Base-by-base conservation (phyloP, 2,329 filamentous ascomycete species). In the Aspergillus candidus region DNA sequence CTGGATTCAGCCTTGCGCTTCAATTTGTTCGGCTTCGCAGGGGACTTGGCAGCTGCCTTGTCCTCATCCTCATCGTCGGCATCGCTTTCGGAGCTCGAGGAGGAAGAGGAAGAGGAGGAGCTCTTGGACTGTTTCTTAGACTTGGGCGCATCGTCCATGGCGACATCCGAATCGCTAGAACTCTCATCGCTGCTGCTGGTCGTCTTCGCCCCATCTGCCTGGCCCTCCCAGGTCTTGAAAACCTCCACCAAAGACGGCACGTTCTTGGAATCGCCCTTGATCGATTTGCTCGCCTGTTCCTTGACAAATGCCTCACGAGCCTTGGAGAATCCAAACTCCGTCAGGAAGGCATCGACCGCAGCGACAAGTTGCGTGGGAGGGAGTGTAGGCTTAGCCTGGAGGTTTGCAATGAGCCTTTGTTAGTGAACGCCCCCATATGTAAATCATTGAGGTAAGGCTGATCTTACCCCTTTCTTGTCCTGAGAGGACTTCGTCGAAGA, bases 321-420 rank as follows among this genome's bases (percentile, higher is more conserved):
- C 46, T 73, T 72, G 38, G 73, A 65, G 56, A 86, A 84, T n/a
- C 79, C 77, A 62, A 84, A 75, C 36, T 83, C 75, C 34, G 75
- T 74, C 39, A 89, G 73, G 63, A 88, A 89, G 15, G 69, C 66
- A 50, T 80, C 79, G 56, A 89, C 75, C 12, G 87, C 71, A 48
- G 81, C 77, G 59, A 89, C 71, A 31, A 89, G 70, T 63, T 84
- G 75, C 22, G 75, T 65, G 4, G 83, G 76, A 18, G 79, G 73
- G 37, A 70, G 62, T 47, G 39, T 22, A 37, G 39, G 56, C 54
- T 61, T 57, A 29, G 49, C 47, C 60, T 63, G 36, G 43, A 33
- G 30, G 35, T 45, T 51, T 32, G 44, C 41, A 41, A 37, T 34
- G 32, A 3, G 22, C 22, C 22, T 22, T 43, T 35, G 34, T 51